These are phyloP conservation scores for Backusella tuberculispora DNA, from an alignment of 192 early-diverging fungal species.

Conservation along the genomic window DNA sequence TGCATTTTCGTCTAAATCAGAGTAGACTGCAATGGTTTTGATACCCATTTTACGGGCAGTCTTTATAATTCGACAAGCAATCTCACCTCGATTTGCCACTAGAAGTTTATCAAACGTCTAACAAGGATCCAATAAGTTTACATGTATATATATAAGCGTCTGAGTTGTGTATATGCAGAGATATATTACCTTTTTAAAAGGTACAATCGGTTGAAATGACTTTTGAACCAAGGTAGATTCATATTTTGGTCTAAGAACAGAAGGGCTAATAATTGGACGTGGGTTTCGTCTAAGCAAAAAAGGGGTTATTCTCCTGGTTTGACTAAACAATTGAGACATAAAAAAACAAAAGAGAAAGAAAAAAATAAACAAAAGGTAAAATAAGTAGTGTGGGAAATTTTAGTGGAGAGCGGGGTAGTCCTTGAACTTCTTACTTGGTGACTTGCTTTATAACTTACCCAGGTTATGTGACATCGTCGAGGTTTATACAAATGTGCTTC, in stretches of 20 bases:
- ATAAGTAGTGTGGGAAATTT: neutral
- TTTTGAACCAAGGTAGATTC: neutral
- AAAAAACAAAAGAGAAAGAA: neutral
- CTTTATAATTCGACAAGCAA: conserved; percentile 91
- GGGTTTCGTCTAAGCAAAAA: neutral
- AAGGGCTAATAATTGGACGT: neutral
- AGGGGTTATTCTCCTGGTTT: neutral
- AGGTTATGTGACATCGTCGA: too few relatives aligned
- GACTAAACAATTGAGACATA: neutral
- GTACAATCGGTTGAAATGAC: neutral
- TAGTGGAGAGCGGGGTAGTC: too few relatives aligned
- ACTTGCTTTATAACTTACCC: neutral
- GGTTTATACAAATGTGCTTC: too few relatives aligned
- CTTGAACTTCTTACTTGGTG: neutral
- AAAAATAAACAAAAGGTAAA: neutral
- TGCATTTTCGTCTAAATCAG: conserved; percentile 86
- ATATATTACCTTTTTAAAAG: conserved; percentile 10
- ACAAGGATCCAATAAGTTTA: neutral
- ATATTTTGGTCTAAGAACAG: neutral
- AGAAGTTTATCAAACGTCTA: conserved; percentile 91
- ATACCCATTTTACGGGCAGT: conserved; percentile 94
- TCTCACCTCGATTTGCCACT: conserved; percentile 96
- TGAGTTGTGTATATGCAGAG: neutral
- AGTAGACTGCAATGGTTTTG: conserved; percentile 93
- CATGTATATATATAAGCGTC: neutral